Evolutionary conservation across 2,329 filamentous ascomycete species (phyloP).

Genomic region (Cercospora sp.): DNA sequence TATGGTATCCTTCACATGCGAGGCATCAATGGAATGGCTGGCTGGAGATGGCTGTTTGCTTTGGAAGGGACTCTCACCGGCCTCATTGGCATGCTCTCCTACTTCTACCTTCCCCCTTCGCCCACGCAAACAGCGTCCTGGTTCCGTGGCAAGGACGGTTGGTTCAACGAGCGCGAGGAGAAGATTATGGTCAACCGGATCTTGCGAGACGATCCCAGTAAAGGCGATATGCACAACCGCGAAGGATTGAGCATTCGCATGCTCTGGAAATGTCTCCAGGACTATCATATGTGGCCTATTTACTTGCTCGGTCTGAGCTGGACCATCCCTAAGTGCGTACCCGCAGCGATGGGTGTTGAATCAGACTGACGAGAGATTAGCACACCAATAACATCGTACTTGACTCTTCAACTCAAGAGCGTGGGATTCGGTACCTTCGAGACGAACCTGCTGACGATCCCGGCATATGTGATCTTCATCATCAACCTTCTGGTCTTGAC

Average conservation of each 20-base stretch:
- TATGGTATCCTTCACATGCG: conserved; percentile 53
- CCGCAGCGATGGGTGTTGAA: neutral
- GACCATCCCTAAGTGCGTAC: conserved; percentile 37
- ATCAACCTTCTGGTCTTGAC: conserved; percentile 52
- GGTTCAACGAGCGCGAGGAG: conserved; percentile 63
- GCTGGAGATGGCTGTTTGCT: conserved; percentile 57
- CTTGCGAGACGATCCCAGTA: conserved; percentile 61
- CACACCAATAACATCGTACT: conserved; percentile 42
- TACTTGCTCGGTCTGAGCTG: conserved; percentile 53
- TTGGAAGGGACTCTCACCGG: conserved; percentile 59
- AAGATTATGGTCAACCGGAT: conserved; percentile 64
- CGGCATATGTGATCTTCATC: conserved; percentile 52
- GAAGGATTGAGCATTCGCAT: conserved; percentile 51
- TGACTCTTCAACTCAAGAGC: conserved; percentile 44
- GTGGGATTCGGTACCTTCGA: conserved; percentile 46
- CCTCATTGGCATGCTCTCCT: conserved; percentile 54
- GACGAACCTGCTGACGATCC: conserved; percentile 46
- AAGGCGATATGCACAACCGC: conserved; percentile 61
- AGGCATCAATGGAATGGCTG: conserved; percentile 51
- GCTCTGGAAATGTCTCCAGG: conserved; percentile 53
- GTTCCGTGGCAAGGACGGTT: conserved; percentile 61
- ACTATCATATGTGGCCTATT: conserved; percentile 61
- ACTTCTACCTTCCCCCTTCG: conserved; percentile 56
- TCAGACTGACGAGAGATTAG: neutral
- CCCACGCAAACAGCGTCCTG: conserved; percentile 65